Percentiles rank a stretch among this genome's conserved stretches.
phyloP scores from a whole-genome alignment of 768 basidiomycete species.

The Phylloporus sp. region DNA sequence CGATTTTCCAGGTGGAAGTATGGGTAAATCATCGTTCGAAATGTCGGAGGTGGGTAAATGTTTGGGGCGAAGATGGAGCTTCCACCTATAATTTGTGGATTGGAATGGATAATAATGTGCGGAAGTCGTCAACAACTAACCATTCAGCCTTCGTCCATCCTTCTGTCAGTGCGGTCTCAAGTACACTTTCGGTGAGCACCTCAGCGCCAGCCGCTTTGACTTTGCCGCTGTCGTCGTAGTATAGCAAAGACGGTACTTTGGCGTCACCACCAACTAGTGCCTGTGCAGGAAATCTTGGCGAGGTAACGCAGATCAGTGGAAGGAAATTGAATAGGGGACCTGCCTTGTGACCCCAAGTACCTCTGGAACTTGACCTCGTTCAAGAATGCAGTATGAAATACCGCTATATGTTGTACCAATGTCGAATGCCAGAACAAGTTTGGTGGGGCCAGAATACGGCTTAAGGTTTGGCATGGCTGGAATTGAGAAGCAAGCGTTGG shows the following conservation, averaged over 20 bases:
- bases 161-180: conserved; percentile 34
- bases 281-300: conserved; percentile 35
- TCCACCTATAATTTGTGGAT: conserved; percentile 17
- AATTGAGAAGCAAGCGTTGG: not conserved
- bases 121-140: not conserved
- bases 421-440: conserved; percentile 42
- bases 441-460: conserved; percentile 10
- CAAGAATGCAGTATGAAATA: conserved; percentile 32
- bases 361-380: conserved; percentile 9
- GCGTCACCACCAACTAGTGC: conserved; percentile 36
- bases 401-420: conserved; percentile 46
- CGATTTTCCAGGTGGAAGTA: conserved; percentile 15
- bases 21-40: conserved; percentile 23
- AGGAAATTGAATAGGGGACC: not conserved
- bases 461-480: conserved; percentile 2
- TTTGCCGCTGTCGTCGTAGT: conserved; percentile 36
- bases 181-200: conserved; percentile 27
- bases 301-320: not conserved
- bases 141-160: conserved; percentile 17
- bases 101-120: not conserved
- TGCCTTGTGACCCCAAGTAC: conserved; percentile 9
- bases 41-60: conserved; percentile 15
- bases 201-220: conserved; percentile 39
- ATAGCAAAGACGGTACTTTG: conserved; percentile 42
- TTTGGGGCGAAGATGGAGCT: conserved; percentile 19